Base-by-base conservation (phyloP, 108 stramenopile genomes). In the Poteriospumella lacustris region DNA sequence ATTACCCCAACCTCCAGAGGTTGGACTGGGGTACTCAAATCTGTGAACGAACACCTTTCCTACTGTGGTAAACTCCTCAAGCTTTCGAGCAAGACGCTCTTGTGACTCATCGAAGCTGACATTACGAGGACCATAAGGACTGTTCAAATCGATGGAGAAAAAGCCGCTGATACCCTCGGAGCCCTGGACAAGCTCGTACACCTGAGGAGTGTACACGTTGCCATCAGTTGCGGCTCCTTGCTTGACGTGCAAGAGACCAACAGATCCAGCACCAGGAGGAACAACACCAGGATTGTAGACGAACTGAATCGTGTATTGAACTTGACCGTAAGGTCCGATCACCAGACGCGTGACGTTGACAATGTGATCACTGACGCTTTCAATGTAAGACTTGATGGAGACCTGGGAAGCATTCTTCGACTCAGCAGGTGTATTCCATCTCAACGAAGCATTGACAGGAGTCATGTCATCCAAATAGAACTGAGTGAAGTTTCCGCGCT, bases 241-340 rank as follows among this genome's bases (percentile, higher is more conserved):
- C 28, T 43, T 62, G 12, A 91, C 88, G 26, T 24, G 38, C 0
- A 92, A 70, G 2, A 36, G 26, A 36, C 59, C 40, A n/a, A 91
- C 58, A 79, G 91, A 87, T 26, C 91, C 92, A 39, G 90, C 83
- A 28, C 92, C 92, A 9, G 91, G 87, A 1, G 91, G 91, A 33
- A 77, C 84, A 44, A 86, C 44, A 0, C 76, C 84, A 2, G 80
- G 79, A 76, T 91, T 91, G 77, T 87, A 56, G 31, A 82, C 86
- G 79, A 92, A 92, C 1, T 87, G 86, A 34, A 88, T 87, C 0
- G 82, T 58, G 88, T 89, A 93, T 67, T 91, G 84, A 60, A 88
- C 80, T 43, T 82, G 78, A 3, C 92, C 91, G 70, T 91, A 91
- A 80, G 89, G 88, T 68, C 88, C 90, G 59, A 90, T 77, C 31